Evolutionary conservation across 2,329 filamentous ascomycete genomes (phyloP).

Genomic region (Cladosporium halotolerans): DNA sequence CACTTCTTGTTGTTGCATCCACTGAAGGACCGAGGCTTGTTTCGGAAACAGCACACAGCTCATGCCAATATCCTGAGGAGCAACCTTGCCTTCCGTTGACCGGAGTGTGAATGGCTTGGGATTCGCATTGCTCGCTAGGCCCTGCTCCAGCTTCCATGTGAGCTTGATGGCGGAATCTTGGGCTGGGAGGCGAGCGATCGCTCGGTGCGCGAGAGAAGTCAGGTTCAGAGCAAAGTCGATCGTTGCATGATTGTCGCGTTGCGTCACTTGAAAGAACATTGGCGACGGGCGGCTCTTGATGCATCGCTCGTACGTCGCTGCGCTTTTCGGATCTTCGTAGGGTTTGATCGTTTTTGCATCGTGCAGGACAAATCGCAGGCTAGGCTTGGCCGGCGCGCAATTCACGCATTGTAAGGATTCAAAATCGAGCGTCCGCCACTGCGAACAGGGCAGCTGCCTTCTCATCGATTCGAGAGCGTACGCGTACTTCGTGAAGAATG

Average conservation of each 20-base stretch:
- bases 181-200: slow-evolving; percentile 16
- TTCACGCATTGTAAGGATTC: slow-evolving; percentile 5
- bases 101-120: not conserved
- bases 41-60: slow-evolving; percentile 40
- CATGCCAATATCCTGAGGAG: not conserved
- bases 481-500: slow-evolving; percentile 14
- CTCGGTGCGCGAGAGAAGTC: slow-evolving; percentile 26
- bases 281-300: slow-evolving; percentile 44
- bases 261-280: slow-evolving; percentile 15
- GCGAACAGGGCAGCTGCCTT: slow-evolving; percentile 14
- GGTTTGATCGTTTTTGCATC: slow-evolving; percentile 33
- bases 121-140: not conserved
- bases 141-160: slow-evolving; percentile 1
- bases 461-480: slow-evolving; percentile 24
- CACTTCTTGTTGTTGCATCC: slow-evolving; percentile 50
- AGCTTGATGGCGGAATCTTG: not conserved
- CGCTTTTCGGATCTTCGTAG: slow-evolving; percentile 47
- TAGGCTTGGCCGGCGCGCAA: slow-evolving; percentile 36
- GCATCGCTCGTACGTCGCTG: slow-evolving; percentile 45
- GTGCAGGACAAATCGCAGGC: slow-evolving; percentile 33
- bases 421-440: slow-evolving; percentile 14
- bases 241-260: not conserved
- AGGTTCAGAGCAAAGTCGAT: slow-evolving; percentile 26
- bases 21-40: slow-evolving; percentile 50
- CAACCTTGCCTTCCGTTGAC: not conserved